Conservation (phyloP, 805 yeast genomes). For the Candida corydali region DNA sequence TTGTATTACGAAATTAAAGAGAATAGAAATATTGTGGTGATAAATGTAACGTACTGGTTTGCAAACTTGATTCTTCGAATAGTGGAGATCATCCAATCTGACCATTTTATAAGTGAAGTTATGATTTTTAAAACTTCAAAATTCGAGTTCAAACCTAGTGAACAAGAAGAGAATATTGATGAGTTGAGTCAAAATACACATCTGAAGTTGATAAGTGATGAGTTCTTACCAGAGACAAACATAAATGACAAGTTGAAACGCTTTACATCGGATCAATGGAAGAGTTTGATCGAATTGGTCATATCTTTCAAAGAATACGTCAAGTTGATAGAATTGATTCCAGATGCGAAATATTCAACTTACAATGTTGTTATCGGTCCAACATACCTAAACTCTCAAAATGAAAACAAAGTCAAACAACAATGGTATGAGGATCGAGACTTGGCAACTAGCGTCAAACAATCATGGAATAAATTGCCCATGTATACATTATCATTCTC, state of each 20-base stretch:
- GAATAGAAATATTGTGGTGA: slow-evolving; percentile 1
- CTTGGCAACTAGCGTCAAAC: slow-evolving; percentile 9
- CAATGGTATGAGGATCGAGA: slow-evolving; percentile 14
- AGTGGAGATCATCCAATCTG: slow-evolving; percentile 11
- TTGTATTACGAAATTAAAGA: background rate
- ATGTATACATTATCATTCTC: slow-evolving; percentile 14
- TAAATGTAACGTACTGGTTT: slow-evolving; percentile 6
- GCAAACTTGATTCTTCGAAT: slow-evolving; percentile 6
- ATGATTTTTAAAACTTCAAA: slow-evolving; percentile 34
- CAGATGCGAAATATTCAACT: slow-evolving; percentile 1
- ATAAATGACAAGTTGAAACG: slow-evolving; percentile 12
- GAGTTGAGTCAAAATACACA: background rate
- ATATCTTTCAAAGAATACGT: slow-evolving; percentile 26
- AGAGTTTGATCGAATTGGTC: slow-evolving; percentile 26
- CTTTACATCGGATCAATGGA: slow-evolving; percentile 20
- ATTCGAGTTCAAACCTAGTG: slow-evolving; percentile 9
- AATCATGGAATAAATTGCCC: slow-evolving; percentile 18
- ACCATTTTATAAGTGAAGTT: slow-evolving; percentile 22
- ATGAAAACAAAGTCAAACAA: background rate
- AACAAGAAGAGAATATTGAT: background rate
- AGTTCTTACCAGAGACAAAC: slow-evolving; percentile 15
- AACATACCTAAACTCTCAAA: slow-evolving; percentile 2
- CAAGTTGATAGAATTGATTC: slow-evolving; percentile 27
- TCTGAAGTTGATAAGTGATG: slow-evolving; percentile 15
- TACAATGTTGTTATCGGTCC: slow-evolving; percentile 12